phyloP scores from a whole-genome alignment of 176 grass and related monocot genomes.

The Lolium rigidum region DNA sequence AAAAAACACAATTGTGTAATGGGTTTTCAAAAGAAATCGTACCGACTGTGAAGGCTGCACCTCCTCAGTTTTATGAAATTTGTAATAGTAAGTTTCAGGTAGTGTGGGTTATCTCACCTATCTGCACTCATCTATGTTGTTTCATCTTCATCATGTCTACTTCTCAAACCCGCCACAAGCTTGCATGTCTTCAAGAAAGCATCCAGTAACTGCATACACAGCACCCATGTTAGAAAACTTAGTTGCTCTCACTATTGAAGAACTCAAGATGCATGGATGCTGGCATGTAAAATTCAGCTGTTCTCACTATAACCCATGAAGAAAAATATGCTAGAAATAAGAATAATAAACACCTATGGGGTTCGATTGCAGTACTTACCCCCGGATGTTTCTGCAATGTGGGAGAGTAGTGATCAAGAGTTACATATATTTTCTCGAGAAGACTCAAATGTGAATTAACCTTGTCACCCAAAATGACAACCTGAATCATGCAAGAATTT shows the following conservation, averaged over 20 bases:
- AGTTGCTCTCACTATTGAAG: neutral
- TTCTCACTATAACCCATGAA: neutral
- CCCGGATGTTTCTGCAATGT: constrained; percentile 78
- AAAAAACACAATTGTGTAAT: too few species aligned
- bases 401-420: constrained; percentile 86
- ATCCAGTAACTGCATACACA: constrained; percentile 70
- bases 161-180: constrained; percentile 71
- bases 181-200: constrained; percentile 87
- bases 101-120: constrained; percentile 37
- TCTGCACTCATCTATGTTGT: constrained; percentile 21
- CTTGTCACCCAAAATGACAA: constrained; percentile 71
- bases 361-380: constrained; percentile 49
- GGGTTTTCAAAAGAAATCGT: neutral
- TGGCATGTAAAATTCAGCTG: neutral
- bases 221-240: constrained; percentile 13
- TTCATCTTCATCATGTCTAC: constrained; percentile 44
- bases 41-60: neutral
- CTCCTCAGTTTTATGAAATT: neutral
- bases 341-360: neutral
- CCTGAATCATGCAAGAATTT: constrained; percentile 51
- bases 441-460: constrained; percentile 74
- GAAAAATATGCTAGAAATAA: neutral
- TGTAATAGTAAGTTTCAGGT: neutral
- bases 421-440: constrained; percentile 90
- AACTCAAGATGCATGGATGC: constrained; percentile 7